phyloP scores from a whole-genome alignment of 148 eudicot genomes.

The Dysphania ambrosioides region DNA sequence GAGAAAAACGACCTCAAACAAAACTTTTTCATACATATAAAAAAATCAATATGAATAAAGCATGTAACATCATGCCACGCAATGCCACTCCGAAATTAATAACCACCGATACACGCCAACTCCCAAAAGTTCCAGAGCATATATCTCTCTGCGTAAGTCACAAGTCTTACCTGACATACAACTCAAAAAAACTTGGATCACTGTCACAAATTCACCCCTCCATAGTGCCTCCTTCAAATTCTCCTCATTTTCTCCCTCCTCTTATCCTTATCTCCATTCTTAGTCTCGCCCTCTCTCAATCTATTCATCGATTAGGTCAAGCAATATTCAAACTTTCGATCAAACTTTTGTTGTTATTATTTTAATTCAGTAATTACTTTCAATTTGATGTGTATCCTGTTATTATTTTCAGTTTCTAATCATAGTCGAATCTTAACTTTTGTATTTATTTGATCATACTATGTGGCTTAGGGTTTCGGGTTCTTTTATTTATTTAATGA shows the following conservation, averaged over 20 bases:
- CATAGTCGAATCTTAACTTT: neutral
- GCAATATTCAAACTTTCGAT: neutral
- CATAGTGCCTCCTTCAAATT: neutral
- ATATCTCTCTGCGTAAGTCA: neutral
- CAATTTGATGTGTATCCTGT: neutral
- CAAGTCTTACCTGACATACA: neutral
- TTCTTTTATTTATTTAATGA: neutral
- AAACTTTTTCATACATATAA: too few species aligned
- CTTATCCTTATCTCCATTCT: neutral
- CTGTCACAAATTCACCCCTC: neutral
- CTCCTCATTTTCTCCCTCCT: neutral
- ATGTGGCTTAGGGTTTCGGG: conserved; percentile 1
- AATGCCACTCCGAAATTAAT: neutral
- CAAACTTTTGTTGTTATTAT: neutral
- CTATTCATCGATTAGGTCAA: neutral
- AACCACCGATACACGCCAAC: neutral
- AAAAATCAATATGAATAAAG: too few species aligned
- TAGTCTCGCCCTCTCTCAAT: neutral
- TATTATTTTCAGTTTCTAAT: neutral
- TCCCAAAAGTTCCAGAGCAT: neutral
- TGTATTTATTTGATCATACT: neutral
- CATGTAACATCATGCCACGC: neutral
- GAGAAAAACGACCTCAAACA: too few species aligned
- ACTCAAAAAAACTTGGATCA: neutral
- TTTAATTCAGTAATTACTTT: neutral